Evolutionary conservation across 805 yeast species (phyloP).

Genomic region (Brettanomyces sp.): DNA sequence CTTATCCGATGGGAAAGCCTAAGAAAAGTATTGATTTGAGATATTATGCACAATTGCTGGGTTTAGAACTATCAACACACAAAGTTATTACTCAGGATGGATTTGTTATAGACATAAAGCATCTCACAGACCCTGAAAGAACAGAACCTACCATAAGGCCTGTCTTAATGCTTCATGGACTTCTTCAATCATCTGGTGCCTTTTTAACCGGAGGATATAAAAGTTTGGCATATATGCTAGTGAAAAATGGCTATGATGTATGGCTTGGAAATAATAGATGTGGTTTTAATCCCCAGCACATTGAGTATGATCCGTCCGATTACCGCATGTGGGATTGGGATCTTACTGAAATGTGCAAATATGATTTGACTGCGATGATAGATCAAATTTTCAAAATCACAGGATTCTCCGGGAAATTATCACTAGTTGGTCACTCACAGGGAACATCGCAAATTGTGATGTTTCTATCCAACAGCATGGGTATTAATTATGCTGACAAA

Average conservation of each 20-base stretch:
- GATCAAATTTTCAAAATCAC: constrained; percentile 42
- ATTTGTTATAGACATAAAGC: constrained; percentile 55
- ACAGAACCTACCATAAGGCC: constrained; percentile 32
- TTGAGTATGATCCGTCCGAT: constrained; percentile 31
- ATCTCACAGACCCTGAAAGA: constrained; percentile 36
- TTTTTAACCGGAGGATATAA: constrained; percentile 75
- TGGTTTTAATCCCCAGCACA: constrained; percentile 69
- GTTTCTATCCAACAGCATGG: constrained; percentile 46
- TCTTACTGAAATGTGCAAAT: constrained; percentile 68
- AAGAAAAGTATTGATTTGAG: constrained; percentile 32
- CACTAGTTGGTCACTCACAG: constrained; percentile 80
- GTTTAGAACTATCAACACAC: constrained; percentile 49
- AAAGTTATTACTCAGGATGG: constrained; percentile 73
- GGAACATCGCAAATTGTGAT: constrained; percentile 84
- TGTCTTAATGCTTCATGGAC: constrained; percentile 72
- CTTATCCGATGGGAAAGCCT: constrained; percentile 24
- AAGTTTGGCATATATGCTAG: constrained; percentile 57
- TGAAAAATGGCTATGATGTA: constrained; percentile 57
- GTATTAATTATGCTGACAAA: constrained; percentile 28
- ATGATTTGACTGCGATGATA: constrained; percentile 69
- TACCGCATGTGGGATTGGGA: constrained; percentile 89
- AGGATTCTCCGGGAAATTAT: constrained; percentile 30
- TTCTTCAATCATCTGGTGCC: constrained; percentile 80
- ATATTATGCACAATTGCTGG: constrained; percentile 59
- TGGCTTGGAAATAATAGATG: constrained; percentile 92